Percentiles rank a stretch among this genome's conserved stretches.
phyloP scores from a whole-genome alignment of 768 basidiomycete species.

The Collybia sp. region DNA sequence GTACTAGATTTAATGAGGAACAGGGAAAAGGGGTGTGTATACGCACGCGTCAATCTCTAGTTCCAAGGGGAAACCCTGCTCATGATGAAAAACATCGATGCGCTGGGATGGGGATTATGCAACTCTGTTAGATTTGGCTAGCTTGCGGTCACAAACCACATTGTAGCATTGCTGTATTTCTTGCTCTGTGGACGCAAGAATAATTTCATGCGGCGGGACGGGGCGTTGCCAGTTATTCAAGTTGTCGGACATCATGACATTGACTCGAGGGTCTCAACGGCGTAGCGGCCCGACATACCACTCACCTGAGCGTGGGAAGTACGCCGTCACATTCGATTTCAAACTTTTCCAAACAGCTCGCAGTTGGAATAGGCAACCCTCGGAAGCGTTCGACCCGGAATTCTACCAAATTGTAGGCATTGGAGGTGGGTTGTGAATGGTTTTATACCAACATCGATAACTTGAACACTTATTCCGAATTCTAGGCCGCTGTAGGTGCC shows the following conservation, averaged over 20 bases:
- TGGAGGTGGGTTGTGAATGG: too few species aligned
- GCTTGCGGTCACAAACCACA: slow-evolving; percentile 31
- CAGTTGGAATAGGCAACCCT: too few species aligned
- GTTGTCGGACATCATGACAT: too few species aligned
- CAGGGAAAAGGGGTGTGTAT: slow-evolving; percentile 3
- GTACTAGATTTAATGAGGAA: not conserved
- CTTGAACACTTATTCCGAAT: not conserved
- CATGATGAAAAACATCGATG: slow-evolving; percentile 54
- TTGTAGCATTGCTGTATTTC: slow-evolving; percentile 65
- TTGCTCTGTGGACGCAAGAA: slow-evolving; percentile 37
- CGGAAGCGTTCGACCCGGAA: too few species aligned
- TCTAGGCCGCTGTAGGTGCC: slow-evolving; percentile 10
- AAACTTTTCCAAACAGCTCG: too few species aligned
- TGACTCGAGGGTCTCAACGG: too few species aligned
- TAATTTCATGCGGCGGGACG: slow-evolving; percentile 51
- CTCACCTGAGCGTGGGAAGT: too few species aligned
- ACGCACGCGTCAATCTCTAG: slow-evolving; percentile 72
- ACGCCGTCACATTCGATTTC: too few species aligned
- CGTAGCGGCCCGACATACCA: too few species aligned
- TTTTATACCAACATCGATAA: too few species aligned
- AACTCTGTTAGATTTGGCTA: not conserved
- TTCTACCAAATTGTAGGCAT: too few species aligned
- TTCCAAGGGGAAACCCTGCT: slow-evolving; percentile 72
- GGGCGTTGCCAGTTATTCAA: too few species aligned
- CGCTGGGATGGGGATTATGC: slow-evolving; percentile 20